phyloP scores from a whole-genome alignment of 1,284 basidiomycete genomes.

The Jaminaea rosea region DNA sequence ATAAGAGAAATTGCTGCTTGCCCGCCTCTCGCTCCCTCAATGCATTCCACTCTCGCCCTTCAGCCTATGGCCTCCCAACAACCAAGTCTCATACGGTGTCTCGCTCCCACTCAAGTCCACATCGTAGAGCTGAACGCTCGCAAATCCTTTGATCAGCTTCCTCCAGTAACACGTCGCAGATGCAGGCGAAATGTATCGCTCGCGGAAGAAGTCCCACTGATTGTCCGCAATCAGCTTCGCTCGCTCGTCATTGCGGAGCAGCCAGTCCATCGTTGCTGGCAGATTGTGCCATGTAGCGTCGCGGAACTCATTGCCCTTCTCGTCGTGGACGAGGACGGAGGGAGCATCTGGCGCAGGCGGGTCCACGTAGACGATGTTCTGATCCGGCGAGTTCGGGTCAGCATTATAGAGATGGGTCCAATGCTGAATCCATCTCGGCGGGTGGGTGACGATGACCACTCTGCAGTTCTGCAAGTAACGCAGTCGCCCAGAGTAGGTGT shows the following conservation, averaged over 20 bases:
- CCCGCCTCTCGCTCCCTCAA: background rate
- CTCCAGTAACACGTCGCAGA: slow-evolving; percentile 36
- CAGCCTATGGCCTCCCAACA: background rate
- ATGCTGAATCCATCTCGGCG: slow-evolving; percentile 38
- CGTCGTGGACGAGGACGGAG: slow-evolving; percentile 22
- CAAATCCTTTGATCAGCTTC: slow-evolving; percentile 23
- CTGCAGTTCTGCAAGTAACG: slow-evolving; percentile 40
- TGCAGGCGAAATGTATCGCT: slow-evolving; percentile 27
- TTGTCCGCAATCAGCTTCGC: slow-evolving; percentile 37
- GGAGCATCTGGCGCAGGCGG: slow-evolving; percentile 4
- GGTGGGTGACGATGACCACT: slow-evolving; percentile 36
- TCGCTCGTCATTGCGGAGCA: slow-evolving; percentile 21
- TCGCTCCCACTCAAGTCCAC: slow-evolving; percentile 30
- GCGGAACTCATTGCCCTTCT: slow-evolving; percentile 6
- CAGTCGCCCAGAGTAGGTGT: slow-evolving; percentile 36
- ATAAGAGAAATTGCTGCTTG: no score
- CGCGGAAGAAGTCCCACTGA: slow-evolving; percentile 33
- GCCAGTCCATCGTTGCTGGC: slow-evolving; percentile 33
- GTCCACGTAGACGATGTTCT: slow-evolving; percentile 43
- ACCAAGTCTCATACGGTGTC: slow-evolving; percentile 31
- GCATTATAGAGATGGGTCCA: slow-evolving; percentile 41
- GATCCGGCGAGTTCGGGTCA: slow-evolving; percentile 29
- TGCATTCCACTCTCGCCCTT: background rate
- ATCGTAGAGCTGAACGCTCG: slow-evolving; percentile 18
- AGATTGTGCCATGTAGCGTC: slow-evolving; percentile 32